Conservation (phyloP, 352 stramenopile genomes). For the Globisporangium abappressorium region DNA sequence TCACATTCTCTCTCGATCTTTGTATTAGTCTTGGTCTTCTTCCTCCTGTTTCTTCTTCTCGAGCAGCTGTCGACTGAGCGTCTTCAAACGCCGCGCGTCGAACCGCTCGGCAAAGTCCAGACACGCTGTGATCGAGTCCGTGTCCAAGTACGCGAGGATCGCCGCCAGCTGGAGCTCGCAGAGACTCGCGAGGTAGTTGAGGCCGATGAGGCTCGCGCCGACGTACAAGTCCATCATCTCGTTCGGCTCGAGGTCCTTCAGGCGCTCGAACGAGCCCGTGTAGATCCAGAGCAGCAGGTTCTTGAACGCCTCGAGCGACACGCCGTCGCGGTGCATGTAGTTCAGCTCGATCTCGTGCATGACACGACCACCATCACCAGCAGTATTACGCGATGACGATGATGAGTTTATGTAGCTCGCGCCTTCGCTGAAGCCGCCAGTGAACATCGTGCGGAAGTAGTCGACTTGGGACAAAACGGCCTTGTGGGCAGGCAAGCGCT, state of each 20-base stretch:
- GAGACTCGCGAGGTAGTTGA: slow-evolving; percentile 50
- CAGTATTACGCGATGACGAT: not conserved
- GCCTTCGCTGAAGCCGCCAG: slow-evolving; percentile 77
- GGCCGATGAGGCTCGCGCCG: slow-evolving; percentile 47
- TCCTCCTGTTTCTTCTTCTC: slow-evolving; percentile 11
- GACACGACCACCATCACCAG: not conserved
- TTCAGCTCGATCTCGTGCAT: slow-evolving; percentile 62
- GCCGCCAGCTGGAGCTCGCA: slow-evolving; percentile 62
- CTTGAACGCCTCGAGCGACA: slow-evolving; percentile 65
- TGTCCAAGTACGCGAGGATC: slow-evolving; percentile 47
- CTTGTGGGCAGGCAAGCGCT: slow-evolving; percentile 61
- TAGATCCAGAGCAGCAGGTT: slow-evolving; percentile 67
- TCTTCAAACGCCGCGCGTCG: slow-evolving; percentile 46
- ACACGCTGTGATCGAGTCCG: slow-evolving; percentile 47
- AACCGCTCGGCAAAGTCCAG: slow-evolving; percentile 65
- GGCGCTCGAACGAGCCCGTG: slow-evolving; percentile 50
- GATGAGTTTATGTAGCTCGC: slow-evolving; percentile 14
- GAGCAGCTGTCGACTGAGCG: slow-evolving; percentile 42
- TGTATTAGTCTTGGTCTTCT: not conserved
- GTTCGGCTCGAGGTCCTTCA: slow-evolving; percentile 44
- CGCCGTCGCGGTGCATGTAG: slow-evolving; percentile 71
- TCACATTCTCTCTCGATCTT: not conserved
- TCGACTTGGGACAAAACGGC: slow-evolving; percentile 70
- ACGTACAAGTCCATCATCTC: slow-evolving; percentile 79
- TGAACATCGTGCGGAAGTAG: slow-evolving; percentile 84